Evolutionary conservation across 345 rosid species (phyloP).

Genomic region (Trapa bicornis): DNA sequence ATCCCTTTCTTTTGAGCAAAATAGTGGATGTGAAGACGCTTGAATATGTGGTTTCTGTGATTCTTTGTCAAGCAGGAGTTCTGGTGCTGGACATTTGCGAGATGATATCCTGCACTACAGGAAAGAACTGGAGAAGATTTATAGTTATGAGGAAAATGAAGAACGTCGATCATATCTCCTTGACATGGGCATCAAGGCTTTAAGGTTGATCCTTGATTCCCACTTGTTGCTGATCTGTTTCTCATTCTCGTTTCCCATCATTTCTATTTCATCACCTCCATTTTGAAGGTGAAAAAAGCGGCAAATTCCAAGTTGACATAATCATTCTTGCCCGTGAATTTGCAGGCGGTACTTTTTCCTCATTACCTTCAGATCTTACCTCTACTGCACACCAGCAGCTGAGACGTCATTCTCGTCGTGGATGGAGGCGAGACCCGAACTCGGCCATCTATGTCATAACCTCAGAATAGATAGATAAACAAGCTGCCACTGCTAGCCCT

Average conservation of each 20-base stretch:
- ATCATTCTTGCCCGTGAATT: neutral
- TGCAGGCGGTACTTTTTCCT: constrained; percentile 86
- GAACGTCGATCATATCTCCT: constrained; percentile 50
- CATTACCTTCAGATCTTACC: constrained; percentile 80
- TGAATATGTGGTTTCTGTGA: neutral
- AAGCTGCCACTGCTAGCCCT: neutral
- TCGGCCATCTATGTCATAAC: constrained; percentile 77
- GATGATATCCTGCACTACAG: constrained; percentile 63
- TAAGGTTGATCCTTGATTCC: constrained; percentile 37
- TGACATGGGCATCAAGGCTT: constrained; percentile 83
- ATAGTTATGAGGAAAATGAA: constrained; percentile 39
- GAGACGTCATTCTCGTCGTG: constrained; percentile 52
- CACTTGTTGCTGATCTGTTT: neutral
- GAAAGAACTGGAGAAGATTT: constrained; percentile 46
- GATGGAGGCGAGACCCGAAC: constrained; percentile 88
- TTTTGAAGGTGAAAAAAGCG: neutral
- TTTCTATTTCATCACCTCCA: neutral
- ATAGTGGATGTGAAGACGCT: neutral
- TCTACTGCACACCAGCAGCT: constrained; percentile 46
- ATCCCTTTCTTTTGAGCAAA: neutral
- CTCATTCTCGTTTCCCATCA: neutral
- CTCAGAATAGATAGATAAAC: constrained; percentile 50
- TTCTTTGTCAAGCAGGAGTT: constrained; percentile 41
- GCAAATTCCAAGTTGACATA: neutral
- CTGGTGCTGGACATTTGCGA: constrained; percentile 84